Evolutionary conservation across 768 basidiomycete genomes (phyloP).

Genomic region (Harrya chromipes): DNA sequence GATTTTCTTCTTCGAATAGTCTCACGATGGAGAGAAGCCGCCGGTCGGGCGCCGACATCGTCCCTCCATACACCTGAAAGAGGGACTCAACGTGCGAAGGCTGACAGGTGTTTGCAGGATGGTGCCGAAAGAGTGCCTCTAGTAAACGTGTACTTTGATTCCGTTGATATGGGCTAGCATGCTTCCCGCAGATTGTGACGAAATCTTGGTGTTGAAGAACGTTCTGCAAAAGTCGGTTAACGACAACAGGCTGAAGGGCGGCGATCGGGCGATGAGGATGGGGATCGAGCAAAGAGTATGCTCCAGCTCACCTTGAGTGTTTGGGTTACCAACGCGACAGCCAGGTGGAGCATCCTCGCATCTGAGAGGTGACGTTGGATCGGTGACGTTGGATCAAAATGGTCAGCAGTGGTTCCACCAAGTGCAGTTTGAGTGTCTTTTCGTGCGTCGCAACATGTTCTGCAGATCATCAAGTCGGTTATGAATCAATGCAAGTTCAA

Average conservation of each 20-base stretch:
- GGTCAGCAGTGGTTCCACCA: slow-evolving; percentile 70
- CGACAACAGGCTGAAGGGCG: slow-evolving; percentile 52
- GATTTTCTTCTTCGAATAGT: slow-evolving; percentile 71
- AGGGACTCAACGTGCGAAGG: slow-evolving; percentile 79
- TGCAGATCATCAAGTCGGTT: slow-evolving; percentile 1
- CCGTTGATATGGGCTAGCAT: slow-evolving; percentile 30
- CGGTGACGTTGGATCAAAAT: slow-evolving; percentile 57
- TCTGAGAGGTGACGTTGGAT: slow-evolving; percentile 59
- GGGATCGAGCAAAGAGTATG: background rate
- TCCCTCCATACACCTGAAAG: slow-evolving; percentile 69
- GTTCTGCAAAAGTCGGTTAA: slow-evolving; percentile 74
- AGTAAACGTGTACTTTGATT: slow-evolving; percentile 55
- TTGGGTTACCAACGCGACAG: slow-evolving; percentile 37
- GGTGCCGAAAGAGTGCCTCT: slow-evolving; percentile 64
- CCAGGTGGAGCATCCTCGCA: slow-evolving; percentile 40
- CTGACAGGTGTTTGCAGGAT: slow-evolving; percentile 84
- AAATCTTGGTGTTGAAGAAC: slow-evolving; percentile 71
- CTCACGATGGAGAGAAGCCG: slow-evolving; percentile 71
- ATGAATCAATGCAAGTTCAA: background rate
- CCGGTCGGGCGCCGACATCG: slow-evolving; percentile 61
- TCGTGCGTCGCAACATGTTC: slow-evolving; percentile 13
- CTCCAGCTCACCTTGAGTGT: slow-evolving; percentile 59
- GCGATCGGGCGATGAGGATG: background rate
- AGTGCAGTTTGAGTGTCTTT: slow-evolving; percentile 42
- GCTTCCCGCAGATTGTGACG: slow-evolving; percentile 40